Percentiles rank a stretch among this genome's conserved stretches.
Conservation (phyloP, 2,329 filamentous ascomycete species). For the Leptosphaerulina australis region DNA sequence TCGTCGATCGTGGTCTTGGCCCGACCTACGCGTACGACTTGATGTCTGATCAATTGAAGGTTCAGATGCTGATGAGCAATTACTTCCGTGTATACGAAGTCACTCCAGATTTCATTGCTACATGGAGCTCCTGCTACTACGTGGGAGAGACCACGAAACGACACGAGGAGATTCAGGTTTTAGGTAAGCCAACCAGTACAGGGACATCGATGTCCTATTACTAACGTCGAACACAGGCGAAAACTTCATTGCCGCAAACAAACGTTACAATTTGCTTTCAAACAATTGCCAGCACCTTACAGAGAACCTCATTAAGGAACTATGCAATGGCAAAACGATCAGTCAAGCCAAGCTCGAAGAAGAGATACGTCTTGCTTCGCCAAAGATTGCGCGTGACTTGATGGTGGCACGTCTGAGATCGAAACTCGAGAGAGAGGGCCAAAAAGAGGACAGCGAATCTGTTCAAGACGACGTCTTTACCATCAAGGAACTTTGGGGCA, state of each 20-base stretch:
- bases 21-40: constrained; percentile 16
- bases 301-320: constrained; percentile 11
- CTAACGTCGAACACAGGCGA: too few relatives aligned
- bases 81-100: constrained; percentile 19
- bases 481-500: constrained; percentile 18
- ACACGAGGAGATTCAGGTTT: constrained; percentile 13
- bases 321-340: constrained; percentile 19
- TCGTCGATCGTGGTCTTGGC: constrained; percentile 14
- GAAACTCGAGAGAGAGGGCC: constrained; percentile 16
- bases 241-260: constrained; percentile 15
- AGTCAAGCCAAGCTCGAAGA: constrained; percentile 19
- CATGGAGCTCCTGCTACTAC: constrained; percentile 21
- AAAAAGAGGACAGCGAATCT: constrained; percentile 18
- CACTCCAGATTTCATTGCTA: constrained; percentile 7
- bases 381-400: constrained; percentile 19
- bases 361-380: constrained; percentile 16
- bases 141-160: constrained; percentile 17
- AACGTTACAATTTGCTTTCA: constrained; percentile 14
- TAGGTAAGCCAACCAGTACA: not conserved
- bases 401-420: constrained; percentile 14
- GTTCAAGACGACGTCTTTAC: constrained; percentile 17
- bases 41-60: constrained; percentile 17
- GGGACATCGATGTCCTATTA: too few relatives aligned
- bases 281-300: constrained; percentile 21
- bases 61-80: constrained; percentile 20